Evolutionary conservation across 805 yeast genomes (phyloP).

Genomic region (Pichia occidentalis): DNA sequence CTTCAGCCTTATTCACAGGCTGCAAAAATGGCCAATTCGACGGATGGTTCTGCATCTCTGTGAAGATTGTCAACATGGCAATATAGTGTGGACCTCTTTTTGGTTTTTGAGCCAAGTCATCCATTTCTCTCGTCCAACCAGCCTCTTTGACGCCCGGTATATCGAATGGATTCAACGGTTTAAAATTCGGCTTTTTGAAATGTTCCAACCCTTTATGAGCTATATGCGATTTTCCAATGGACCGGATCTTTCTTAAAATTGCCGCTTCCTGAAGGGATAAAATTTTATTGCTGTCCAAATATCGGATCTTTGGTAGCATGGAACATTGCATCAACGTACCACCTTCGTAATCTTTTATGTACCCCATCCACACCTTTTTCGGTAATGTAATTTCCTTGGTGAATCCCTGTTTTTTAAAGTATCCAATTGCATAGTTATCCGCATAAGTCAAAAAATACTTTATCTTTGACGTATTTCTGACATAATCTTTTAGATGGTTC

Average conservation of each 20-base stretch:
- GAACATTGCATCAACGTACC: conserved; percentile 97
- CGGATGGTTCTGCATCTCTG: conserved; percentile 89
- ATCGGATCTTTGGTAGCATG: conserved; percentile 83
- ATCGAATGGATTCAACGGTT: conserved; percentile 65
- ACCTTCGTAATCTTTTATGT: conserved; percentile 97
- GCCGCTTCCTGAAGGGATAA: conserved; percentile 88
- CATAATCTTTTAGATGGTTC: conserved; percentile 97
- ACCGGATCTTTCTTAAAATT: conserved; percentile 72
- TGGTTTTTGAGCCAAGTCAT: conserved; percentile 90
- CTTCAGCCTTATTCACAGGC: conserved; percentile 91
- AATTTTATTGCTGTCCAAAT: conserved; percentile 82
- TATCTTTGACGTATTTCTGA: conserved; percentile 77
- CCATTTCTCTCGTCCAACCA: conserved; percentile 99
- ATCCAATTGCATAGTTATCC: conserved; percentile 97
- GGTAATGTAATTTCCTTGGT: conserved; percentile 90
- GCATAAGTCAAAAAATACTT: conserved; percentile 91
- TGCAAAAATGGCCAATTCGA: conserved; percentile 97
- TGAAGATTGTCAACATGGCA: conserved; percentile 79
- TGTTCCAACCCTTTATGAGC: conserved; percentile 75
- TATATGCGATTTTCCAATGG: conserved; percentile 70
- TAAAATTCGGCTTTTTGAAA: conserved; percentile 46
- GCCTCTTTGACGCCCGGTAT: conserved; percentile 91
- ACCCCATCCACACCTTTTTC: conserved; percentile 92
- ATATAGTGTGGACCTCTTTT: conserved; percentile 93
- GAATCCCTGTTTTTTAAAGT: conserved; percentile 96